phyloP scores from a whole-genome alignment of 352 stramenopile species.

The Phytophthora cactorum region DNA sequence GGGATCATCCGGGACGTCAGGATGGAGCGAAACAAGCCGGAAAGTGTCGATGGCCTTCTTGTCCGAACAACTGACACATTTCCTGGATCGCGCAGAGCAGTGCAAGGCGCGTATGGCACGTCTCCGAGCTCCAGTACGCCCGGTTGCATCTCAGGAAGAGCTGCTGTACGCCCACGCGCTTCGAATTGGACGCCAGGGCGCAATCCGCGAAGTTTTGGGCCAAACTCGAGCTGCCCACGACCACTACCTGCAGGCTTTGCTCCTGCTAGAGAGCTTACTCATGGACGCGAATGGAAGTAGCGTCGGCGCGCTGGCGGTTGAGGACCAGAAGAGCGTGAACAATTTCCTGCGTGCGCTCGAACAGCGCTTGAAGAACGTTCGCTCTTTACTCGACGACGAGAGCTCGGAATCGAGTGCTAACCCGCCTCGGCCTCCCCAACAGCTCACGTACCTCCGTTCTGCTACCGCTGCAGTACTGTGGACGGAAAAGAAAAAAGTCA shows the following conservation, averaged over 20 bases:
- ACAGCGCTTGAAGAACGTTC: slow-evolving; percentile 60
- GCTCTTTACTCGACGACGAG: slow-evolving; percentile 31
- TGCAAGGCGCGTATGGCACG: slow-evolving; percentile 60
- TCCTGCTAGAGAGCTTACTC: slow-evolving; percentile 68
- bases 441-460: slow-evolving; percentile 19
- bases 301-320: slow-evolving; percentile 33
- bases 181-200: slow-evolving; percentile 64
- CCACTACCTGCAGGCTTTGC: slow-evolving; percentile 63
- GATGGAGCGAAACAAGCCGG: slow-evolving; percentile 55
- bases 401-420: slow-evolving; percentile 15
- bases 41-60: slow-evolving; percentile 70
- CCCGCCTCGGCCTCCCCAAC: slow-evolving; percentile 15
- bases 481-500: slow-evolving; percentile 6
- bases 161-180: slow-evolving; percentile 70
- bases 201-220: slow-evolving; percentile 74
- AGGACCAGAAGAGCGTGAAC: slow-evolving; percentile 64
- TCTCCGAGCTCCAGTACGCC: slow-evolving; percentile 10
- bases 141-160: slow-evolving; percentile 60
- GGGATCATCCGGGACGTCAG: slow-evolving; percentile 17
- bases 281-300: slow-evolving; percentile 40
- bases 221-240: slow-evolving; percentile 61
- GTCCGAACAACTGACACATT: slow-evolving; percentile 65
- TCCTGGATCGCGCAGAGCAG: slow-evolving; percentile 68
- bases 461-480: slow-evolving; percentile 27
- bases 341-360: slow-evolving; percentile 57